phyloP scores from a whole-genome alignment of 2,329 filamentous ascomycete species.

The Stagonosporopsis rhizophila region DNA sequence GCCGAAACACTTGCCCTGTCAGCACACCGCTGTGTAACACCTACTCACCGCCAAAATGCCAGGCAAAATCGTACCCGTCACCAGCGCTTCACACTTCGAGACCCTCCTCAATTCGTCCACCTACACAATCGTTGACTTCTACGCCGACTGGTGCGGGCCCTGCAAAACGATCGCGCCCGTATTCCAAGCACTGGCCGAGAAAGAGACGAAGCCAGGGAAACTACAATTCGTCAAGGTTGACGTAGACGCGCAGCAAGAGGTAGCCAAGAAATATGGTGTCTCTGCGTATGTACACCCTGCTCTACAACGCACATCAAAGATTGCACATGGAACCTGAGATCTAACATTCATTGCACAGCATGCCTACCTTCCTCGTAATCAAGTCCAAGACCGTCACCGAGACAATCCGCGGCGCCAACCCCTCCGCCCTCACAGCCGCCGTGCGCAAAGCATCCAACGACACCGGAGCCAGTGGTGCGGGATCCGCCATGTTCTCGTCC shows the following conservation, averaged over 20 bases:
- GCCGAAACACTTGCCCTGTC: not conserved
- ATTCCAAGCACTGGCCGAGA: slow-evolving; percentile 59
- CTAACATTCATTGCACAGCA: slow-evolving; percentile 36
- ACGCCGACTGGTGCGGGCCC: slow-evolving; percentile 64
- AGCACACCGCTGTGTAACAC: not conserved
- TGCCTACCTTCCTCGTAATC: slow-evolving; percentile 60
- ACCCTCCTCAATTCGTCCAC: slow-evolving; percentile 44
- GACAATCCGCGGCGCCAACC: slow-evolving; percentile 58
- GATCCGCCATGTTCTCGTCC: slow-evolving; percentile 48
- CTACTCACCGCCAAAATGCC: slow-evolving; percentile 28
- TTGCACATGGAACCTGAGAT: not conserved
- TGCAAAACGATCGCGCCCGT: slow-evolving; percentile 62
- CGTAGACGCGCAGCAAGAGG: slow-evolving; percentile 60
- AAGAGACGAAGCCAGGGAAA: slow-evolving; percentile 55
- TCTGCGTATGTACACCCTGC: slow-evolving; percentile 49
- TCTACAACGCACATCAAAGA: not conserved
- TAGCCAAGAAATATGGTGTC: slow-evolving; percentile 59
- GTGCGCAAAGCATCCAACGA: slow-evolving; percentile 55
- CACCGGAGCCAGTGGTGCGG: slow-evolving; percentile 45
- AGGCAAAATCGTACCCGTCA: slow-evolving; percentile 43
- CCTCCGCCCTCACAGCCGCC: slow-evolving; percentile 56
- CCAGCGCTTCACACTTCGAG: slow-evolving; percentile 45
- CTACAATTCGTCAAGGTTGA: slow-evolving; percentile 63
- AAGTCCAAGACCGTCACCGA: slow-evolving; percentile 54
- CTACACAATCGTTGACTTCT: slow-evolving; percentile 60